A percentile compares a stretch with the other conserved stretches of the same genome.
Evolutionary conservation across 1,139 yeast genomes (phyloP).

Genomic region (Taiozyma sp.): DNA sequence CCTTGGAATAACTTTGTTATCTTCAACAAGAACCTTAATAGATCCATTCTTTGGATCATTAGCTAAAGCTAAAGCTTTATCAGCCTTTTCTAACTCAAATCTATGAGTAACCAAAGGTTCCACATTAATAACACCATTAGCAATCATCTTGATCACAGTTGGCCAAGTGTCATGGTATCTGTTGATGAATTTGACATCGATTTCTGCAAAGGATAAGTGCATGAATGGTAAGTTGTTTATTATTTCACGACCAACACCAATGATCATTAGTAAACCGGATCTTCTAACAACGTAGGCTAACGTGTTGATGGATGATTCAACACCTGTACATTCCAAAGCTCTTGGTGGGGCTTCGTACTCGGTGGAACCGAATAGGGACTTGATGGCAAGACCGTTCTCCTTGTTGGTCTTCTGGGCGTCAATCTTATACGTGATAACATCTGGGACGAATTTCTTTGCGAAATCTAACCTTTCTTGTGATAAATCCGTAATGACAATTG

Average conservation of each 20-base stretch:
- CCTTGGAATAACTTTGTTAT: constrained; percentile 9
- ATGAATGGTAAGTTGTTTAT: constrained; percentile 36
- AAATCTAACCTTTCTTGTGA: constrained; percentile 22
- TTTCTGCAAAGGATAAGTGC: constrained; percentile 35
- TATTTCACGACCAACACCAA: constrained; percentile 34
- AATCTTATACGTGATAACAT: constrained; percentile 30
- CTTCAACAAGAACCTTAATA: constrained; percentile 30
- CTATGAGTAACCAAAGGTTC: constrained; percentile 72
- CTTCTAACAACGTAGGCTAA: constrained; percentile 32
- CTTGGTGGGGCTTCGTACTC: constrained; percentile 29
- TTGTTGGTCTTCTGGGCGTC: constrained; percentile 22
- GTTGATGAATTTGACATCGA: constrained; percentile 35
- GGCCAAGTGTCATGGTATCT: constrained; percentile 39
- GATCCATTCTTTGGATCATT: constrained; percentile 29
- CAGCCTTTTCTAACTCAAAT: constrained; percentile 66
- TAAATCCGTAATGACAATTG: constrained; percentile 28
- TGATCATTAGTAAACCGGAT: constrained; percentile 30
- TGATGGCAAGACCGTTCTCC: constrained; percentile 29
- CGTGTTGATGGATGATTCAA: constrained; percentile 59
- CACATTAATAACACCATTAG: constrained; percentile 56
- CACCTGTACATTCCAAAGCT: constrained; percentile 71
- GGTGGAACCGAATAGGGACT: constrained; percentile 25
- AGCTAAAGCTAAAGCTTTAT: constrained; percentile 49
- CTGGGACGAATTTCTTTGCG: constrained; percentile 27
- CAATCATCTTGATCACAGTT: constrained; percentile 58